Evolutionary conservation across 805 yeast species (phyloP), one percentile per base, ranked within the genome.

Genomic region (Ascoidea asiatica): DNA sequence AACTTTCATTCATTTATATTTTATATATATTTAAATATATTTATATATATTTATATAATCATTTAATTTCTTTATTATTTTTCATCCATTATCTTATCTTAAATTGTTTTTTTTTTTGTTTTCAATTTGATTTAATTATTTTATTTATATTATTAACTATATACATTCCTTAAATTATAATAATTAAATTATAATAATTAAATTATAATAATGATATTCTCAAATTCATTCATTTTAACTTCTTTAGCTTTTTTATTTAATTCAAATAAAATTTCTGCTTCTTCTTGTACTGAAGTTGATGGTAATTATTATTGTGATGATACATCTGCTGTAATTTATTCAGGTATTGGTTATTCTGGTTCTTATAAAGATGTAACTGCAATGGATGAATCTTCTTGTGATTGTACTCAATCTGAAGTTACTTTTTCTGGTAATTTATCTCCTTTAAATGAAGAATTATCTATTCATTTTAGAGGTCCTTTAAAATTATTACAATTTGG

Each of bases 381-480:
- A 56, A 89, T 92, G 95, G 78, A 81, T 62, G 77, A 74, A 57
- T 48, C 64, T 48, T 56, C 80, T 11, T 88, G 97, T 60, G 46
- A 67, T 35, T 89, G 97, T 70, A 56, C 81, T n/a, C 79, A 77
- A 50, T 54, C 66, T 43, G 46, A 77, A 19, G 52, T 56, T 37
- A 57, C 79, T 6, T 82, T 87, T 70, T 69, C 79, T 15, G 95
- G 95, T 45, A 56, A 75, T 47, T 63, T 85, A 62, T 64, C 89
- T 45, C 95, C 95, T 37, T 69, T 87, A 50, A 81, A 85, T 62
- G 92, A 86, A 69, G 95, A 87, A 63, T 66, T 87, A 49, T 79
- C 94, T 35, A 79, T 87, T 48, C 95, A 87, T 63, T 82, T 86
- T 71, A 81, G 95, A 70, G 95, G 95, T 55, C 95, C 95, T 36